Base-by-base conservation (phyloP, 306 rosid genomes). In the Pterocarpus santalinus region DNA sequence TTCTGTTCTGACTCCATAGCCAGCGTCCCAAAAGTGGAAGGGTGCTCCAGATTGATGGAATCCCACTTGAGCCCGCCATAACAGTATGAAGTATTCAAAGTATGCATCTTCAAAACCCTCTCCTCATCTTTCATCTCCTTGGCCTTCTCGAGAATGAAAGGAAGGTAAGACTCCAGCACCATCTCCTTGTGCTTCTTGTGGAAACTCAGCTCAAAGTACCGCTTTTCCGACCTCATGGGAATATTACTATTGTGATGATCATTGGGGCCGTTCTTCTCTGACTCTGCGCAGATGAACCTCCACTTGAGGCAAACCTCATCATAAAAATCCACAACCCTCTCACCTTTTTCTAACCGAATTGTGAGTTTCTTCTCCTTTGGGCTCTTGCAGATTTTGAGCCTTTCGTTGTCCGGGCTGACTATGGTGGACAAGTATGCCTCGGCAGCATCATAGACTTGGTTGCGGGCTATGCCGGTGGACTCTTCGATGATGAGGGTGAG, bases 401-500 rank as follows among this genome's bases (percentile, higher is more conserved):
- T 79, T 4, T 83, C 74, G 1, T 89, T 92, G 8, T 85, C 77
- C 43, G 94, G 84, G 44, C 85, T 86, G 6, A 91, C 85, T 67
- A 22, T 87, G 8, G 94, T 82, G 75, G 88, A 87, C 62, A 95
- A 80, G 87, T 91, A 92, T 2, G 86, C 53, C 43, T 90, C 91
- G 0, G 97, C 95, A 0, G 99, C 99, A 6, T 91, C 95, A 33
- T 75, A 95, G 33, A 95, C 86, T 81, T 89, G 90, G 85, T 95
- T 95, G 22, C 91, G 82, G 13, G 85, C 28, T 2, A 92, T 88
- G 51, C 92, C 91, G 9, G 7, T 56, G 11, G 81, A 77, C 22
- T 95, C 97, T 65, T 95, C 97, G 73, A 95, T 85, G 84, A 95
- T 33, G 1, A 95, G 91, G 9, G 97, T 92, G 84, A 95, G 90